Evolutionary conservation across 164 flowering plant genomes (phyloP), one percentile per base, ranked within the genome.

Genomic region (Umbellularia californica): DNA sequence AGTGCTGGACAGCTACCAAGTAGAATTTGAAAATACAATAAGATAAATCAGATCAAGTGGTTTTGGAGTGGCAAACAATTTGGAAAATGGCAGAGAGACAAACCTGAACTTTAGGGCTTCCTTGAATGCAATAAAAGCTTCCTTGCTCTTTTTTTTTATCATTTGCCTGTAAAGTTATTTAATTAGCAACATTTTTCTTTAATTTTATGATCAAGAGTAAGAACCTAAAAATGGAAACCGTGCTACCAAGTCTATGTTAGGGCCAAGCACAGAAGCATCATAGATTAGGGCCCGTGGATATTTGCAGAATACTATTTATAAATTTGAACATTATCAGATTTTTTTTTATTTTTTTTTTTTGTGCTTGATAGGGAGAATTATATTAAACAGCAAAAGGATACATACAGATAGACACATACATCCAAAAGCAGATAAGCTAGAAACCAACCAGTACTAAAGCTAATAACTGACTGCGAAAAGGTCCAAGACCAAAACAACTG

Each of bases 81-180:
- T 67, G 28, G 33, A 73, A 73, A 25, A 64, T 12, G 23, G 28
- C 5, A 65, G 68, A 55, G 15, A 65, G 73, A 68, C 65, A 72
- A 69, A 92, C 97, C 93, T 92, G 85, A 87, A 90, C 75, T 94
- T 92, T 65, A 94, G 76, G 73, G 97, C 98, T 80, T 94, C 97
- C 85, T 88, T 94, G 80, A 94, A 94, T 19, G 98, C 94, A 79
- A 89, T 88, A 75, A 89, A 90, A 41, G 98, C 81, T 79, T 94
- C 95, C 80, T 89, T 87, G 82, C 80, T 90, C 83, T 63, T 90
- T 82, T 90, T 87, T 83, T 80, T 90, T 52, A 88, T 83, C 94
- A 88, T 88, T 82, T 94, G 97, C 85, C 97, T 92, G 91, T 70
- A 74, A 71, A 68, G 72, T 55, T 72, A 12, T 27, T 41, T 23